These are phyloP conservation scores for Hymenotorrendiella dingleyae DNA, from an alignment of 2,329 filamentous ascomycete genomes.

Conservation along the genomic window DNA sequence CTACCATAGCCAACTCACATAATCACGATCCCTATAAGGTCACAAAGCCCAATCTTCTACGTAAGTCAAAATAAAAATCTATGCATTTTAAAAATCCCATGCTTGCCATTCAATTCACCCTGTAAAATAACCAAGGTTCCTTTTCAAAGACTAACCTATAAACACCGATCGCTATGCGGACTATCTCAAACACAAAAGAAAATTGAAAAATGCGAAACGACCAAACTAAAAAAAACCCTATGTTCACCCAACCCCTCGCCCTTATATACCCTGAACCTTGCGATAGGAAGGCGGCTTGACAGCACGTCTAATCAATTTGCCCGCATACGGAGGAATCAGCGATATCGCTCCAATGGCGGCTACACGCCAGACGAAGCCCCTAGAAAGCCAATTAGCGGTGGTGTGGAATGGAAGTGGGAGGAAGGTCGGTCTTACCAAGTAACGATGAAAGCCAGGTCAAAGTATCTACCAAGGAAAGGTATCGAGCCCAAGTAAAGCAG, in stretches of 20 bases:
- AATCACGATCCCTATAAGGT: no score
- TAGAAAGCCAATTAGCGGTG: conserved; percentile 25
- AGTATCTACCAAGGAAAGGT: conserved; percentile 85
- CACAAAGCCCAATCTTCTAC: no score
- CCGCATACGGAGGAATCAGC: conserved; percentile 79
- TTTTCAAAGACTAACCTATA: no score
- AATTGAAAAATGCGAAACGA: no score
- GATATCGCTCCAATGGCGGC: conserved; percentile 73
- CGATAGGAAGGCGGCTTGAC: conserved; percentile 91
- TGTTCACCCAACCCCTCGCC: background rate
- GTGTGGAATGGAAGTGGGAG: background rate
- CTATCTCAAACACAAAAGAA: no score
- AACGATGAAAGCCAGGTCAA: conserved; percentile 74
- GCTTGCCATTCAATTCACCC: no score
- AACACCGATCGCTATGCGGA: background rate
- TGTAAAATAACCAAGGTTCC: no score
- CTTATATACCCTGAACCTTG: conserved; percentile 69
- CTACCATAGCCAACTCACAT: no score
- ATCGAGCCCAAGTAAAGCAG: conserved; percentile 74
- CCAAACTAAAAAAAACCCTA: background rate
- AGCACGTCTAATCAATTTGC: conserved; percentile 75
- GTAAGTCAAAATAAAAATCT: no score
- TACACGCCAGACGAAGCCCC: conserved; percentile 86
- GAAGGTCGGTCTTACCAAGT: conserved; percentile 49
- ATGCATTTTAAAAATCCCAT: no score